Conservation (phyloP, 2,329 filamentous ascomycete genomes). For the Tolypocladium sp. region DNA sequence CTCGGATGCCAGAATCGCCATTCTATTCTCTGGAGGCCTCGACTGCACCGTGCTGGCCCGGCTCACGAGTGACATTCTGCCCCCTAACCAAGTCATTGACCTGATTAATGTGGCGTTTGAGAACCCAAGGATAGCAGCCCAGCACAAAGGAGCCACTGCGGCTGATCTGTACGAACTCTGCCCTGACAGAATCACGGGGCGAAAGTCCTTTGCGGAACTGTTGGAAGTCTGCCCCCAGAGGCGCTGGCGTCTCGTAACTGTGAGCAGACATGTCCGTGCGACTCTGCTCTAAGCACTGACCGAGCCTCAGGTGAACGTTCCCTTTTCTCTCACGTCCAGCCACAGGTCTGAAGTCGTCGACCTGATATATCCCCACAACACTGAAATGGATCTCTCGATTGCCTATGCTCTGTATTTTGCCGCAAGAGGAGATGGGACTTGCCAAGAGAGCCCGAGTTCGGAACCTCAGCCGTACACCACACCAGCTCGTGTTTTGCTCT, state of each 20-base stretch:
- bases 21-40: conserved; percentile 89
- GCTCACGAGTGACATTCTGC: conserved; percentile 68
- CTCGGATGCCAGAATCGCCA: conserved; percentile 50
- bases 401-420: conserved; percentile 92
- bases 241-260: conserved; percentile 72
- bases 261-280: conserved; percentile 21
- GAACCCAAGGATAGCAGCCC: conserved; percentile 67
- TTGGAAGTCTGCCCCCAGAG: conserved; percentile 57
- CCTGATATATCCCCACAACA: conserved; percentile 88
- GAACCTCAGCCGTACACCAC: conserved; percentile 46
- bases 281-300: neutral
- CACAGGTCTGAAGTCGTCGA: conserved; percentile 63
- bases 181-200: conserved; percentile 82
- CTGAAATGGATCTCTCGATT: conserved; percentile 98
- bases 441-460: conserved; percentile 20
- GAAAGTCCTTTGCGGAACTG: conserved; percentile 71
- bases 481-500: conserved; percentile 73
- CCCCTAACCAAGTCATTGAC: conserved; percentile 62
- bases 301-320: conserved; percentile 58
- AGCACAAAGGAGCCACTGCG: conserved; percentile 27
- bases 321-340: conserved; percentile 62
- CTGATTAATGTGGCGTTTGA: conserved; percentile 95
- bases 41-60: conserved; percentile 87
- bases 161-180: conserved; percentile 64
- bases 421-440: conserved; percentile 57